phyloP scores from a whole-genome alignment of 106 monocot species.

The Ottelia alismoides region DNA sequence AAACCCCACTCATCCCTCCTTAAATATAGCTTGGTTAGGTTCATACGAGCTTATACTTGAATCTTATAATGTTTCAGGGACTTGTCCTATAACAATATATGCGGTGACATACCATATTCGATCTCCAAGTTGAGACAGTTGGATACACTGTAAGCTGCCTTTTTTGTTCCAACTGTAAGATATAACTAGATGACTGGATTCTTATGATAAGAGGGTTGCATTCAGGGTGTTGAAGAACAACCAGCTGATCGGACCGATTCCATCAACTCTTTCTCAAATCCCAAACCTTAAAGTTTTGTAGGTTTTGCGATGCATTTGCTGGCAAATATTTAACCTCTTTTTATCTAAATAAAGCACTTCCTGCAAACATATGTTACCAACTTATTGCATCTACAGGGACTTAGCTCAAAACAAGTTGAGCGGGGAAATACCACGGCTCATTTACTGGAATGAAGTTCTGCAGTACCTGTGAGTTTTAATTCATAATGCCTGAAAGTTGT shows the following conservation, averaged over 20 bases:
- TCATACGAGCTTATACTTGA: too few species aligned
- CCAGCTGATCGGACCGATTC: slow-evolving; percentile 80
- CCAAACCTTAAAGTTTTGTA: slow-evolving; percentile 88
- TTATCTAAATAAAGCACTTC: too few species aligned
- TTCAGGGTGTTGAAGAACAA: slow-evolving; percentile 84
- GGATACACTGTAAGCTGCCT: slow-evolving; percentile 71
- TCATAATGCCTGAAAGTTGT: too few species aligned
- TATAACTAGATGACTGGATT: too few species aligned
- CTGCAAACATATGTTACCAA: too few species aligned
- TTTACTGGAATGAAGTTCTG: slow-evolving; percentile 98
- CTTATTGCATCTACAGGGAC: too few species aligned
- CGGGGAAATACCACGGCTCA: slow-evolving; percentile 88
- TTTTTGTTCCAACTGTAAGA: too few species aligned
- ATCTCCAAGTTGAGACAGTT: slow-evolving; percentile 85
- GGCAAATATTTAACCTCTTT: too few species aligned
- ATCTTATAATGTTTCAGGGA: too few species aligned
- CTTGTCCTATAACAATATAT: slow-evolving; percentile 71
- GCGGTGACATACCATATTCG: slow-evolving; percentile 86
- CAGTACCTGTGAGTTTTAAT: slow-evolving; percentile 90
- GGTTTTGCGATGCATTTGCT: too few species aligned
- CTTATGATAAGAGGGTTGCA: background rate
- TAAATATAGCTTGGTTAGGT: too few species aligned
- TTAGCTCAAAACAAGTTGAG: slow-evolving; percentile 84
- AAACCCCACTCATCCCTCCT: too few species aligned
- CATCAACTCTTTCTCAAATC: slow-evolving; percentile 88